Evolutionary conservation across 2,329 filamentous ascomycete species (phyloP).

Genomic region (Fusarium sp.): DNA sequence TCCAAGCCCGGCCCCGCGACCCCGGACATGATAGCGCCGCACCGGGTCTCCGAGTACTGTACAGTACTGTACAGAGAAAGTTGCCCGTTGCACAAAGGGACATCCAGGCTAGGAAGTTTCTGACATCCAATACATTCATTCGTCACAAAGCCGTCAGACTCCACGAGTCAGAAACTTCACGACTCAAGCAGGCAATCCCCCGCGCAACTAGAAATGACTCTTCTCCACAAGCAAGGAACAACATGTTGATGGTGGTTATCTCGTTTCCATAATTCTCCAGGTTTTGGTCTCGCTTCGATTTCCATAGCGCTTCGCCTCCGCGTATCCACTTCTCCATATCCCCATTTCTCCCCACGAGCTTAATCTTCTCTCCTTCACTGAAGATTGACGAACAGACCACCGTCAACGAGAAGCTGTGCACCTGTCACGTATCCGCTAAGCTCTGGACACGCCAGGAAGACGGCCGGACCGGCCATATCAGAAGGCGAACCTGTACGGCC

Average conservation of each 20-base stretch:
- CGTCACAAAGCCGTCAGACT: neutral
- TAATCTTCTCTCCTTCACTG: slow-evolving; percentile 63
- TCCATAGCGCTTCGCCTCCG: slow-evolving; percentile 15
- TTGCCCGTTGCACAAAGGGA: slow-evolving; percentile 10
- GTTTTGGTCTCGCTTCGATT: slow-evolving; percentile 11
- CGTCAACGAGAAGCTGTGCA: slow-evolving; percentile 86
- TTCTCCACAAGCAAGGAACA: slow-evolving; percentile 23
- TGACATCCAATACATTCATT: slow-evolving; percentile 26
- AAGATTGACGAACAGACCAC: slow-evolving; percentile 89
- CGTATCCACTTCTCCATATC: slow-evolving; percentile 26
- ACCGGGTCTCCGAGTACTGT: slow-evolving; percentile 27
- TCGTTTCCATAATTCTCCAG: slow-evolving; percentile 14
- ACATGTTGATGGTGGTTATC: neutral
- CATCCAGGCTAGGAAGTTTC: neutral
- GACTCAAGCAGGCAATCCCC: slow-evolving; percentile 13
- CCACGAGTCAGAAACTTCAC: slow-evolving; percentile 31
- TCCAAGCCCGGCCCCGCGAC: slow-evolving; percentile 33
- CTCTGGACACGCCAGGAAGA: slow-evolving; percentile 84
- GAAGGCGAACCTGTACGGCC: slow-evolving; percentile 76
- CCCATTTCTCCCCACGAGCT: slow-evolving; percentile 34
- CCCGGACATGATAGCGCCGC: slow-evolving; percentile 16
- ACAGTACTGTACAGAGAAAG: neutral
- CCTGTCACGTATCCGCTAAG: slow-evolving; percentile 86
- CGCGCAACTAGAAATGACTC: slow-evolving; percentile 6
- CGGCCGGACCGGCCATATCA: slow-evolving; percentile 86